Evolutionary conservation across 2,329 filamentous ascomycete species (phyloP), one percentile per base, ranked within the genome.

Genomic region (Fusarium siculi): DNA sequence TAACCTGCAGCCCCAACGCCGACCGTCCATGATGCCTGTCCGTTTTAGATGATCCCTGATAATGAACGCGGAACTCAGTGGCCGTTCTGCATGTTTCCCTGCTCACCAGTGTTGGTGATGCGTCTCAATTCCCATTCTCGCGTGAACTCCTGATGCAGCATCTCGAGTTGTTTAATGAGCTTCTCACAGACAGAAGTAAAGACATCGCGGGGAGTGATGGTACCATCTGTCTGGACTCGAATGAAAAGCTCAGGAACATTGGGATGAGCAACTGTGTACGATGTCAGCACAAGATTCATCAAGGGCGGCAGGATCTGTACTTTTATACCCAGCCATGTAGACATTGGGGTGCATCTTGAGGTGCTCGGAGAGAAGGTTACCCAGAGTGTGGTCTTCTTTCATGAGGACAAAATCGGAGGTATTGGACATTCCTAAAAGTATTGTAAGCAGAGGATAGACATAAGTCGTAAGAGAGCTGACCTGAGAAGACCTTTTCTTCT

Each of bases 341-440:
- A 99, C 93, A 80, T 97, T 92, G 23, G 91, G 89, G 78, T 94
- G 93, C 81, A 93, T 91, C 84, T 96, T 91, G 64, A 99, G 92
- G 78, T 96, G 93, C 79, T 94, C 92, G 53, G 93, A 90, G 63
- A 99, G 88, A 63, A 99, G 88, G 82, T 99, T 98, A 77, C 92
- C 96, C 32, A 99, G 89, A 2, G 96, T 98, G 84, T 98, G 96
- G 78, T 99, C 96, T 82, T 99, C 96, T 83, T 98, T 98, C 84
- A 94, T 94, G 84, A 99, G 91, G 66, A 94, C 91, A 85, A 99
- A 99, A 83, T 98, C 93, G 15, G 94, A 93, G n/a, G 93, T 95
- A 81, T 97, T 97, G 28, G 96, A 94, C 81, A 97, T 95, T 79
- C 94, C 95, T 80, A 18, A 30, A 18, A 36, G 32, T 36, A n/a